Percentiles rank a stretch among this genome's conserved stretches.
Evolutionary conservation across 129 eudicot genomes (phyloP).

Genomic region (Calendula officinalis): DNA sequence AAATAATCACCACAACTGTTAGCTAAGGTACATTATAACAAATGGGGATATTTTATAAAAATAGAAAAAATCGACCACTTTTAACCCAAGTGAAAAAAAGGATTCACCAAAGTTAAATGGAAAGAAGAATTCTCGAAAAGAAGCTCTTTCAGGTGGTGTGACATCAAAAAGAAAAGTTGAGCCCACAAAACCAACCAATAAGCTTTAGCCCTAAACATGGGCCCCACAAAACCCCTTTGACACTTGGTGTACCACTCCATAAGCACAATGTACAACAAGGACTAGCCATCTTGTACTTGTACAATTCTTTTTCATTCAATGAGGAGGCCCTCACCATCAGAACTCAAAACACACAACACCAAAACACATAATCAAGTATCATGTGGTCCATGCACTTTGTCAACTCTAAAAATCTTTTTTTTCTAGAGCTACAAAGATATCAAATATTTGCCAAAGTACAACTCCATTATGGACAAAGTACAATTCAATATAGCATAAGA

Average conservation of each 20-base stretch:
- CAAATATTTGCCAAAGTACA: neutral
- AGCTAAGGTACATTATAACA: too few relatives aligned
- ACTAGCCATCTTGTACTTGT: neutral
- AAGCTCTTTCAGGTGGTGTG: constrained; percentile 15
- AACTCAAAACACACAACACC: constrained; percentile 1
- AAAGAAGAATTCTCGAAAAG: constrained; percentile 12
- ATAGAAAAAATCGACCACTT: too few relatives aligned
- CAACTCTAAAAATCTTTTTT: neutral
- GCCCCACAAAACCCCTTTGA: neutral
- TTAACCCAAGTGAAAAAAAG: neutral
- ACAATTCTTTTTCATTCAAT: neutral
- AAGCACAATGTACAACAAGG: constrained; percentile 7
- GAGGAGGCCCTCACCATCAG: neutral
- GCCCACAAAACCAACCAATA: neutral
- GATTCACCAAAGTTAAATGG: constrained; percentile 8
- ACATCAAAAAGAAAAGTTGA: constrained; percentile 1
- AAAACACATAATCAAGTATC: neutral
- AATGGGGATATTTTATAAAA: too few relatives aligned
- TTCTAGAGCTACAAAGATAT: neutral
- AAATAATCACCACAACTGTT: too few relatives aligned
- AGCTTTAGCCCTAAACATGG: neutral
- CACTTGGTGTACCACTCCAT: neutral
- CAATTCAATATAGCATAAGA: constrained; percentile 2
- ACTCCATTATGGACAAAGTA: neutral
- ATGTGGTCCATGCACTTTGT: constrained; percentile 1